Conservation (phyloP, 1,139 yeast species). For the Kluyveromyces sp. region DNA sequence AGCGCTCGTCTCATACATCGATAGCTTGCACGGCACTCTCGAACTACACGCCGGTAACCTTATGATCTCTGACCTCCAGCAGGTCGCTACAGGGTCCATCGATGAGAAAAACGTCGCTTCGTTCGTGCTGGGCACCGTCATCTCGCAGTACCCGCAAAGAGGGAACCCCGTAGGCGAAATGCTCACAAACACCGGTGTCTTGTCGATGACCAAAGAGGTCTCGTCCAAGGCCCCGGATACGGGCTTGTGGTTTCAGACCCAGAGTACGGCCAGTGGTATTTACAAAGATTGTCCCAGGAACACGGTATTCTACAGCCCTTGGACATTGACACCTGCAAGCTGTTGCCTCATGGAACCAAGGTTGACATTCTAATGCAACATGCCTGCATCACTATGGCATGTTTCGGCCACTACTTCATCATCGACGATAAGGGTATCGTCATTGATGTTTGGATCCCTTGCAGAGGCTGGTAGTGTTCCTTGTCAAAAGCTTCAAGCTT, state of each 20-base stretch:
- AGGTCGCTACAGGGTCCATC: constrained; percentile 59
- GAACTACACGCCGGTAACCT: constrained; percentile 81
- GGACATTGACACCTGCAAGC: constrained; percentile 26
- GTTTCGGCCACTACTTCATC: constrained; percentile 52
- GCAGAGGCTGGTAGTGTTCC: constrained; percentile 44
- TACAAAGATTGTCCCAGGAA: constrained; percentile 56
- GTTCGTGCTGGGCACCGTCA: constrained; percentile 53
- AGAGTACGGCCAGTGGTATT: constrained; percentile 37
- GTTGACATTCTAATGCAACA: constrained; percentile 63
- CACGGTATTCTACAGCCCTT: constrained; percentile 50
- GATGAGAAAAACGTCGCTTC: constrained; percentile 43
- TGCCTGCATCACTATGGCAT: constrained; percentile 63
- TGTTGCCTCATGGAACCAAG: constrained; percentile 47
- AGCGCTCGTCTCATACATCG: constrained; percentile 30
- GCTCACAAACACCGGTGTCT: constrained; percentile 64
- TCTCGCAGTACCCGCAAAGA: constrained; percentile 46
- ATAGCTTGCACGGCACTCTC: constrained; percentile 39
- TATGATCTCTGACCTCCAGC: constrained; percentile 67
- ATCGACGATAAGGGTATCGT: constrained; percentile 44
- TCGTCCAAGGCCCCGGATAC: constrained; percentile 39
- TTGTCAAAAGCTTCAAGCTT: background rate
- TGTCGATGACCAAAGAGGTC: constrained; percentile 59
- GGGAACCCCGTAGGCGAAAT: constrained; percentile 41
- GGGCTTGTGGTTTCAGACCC: constrained; percentile 33
- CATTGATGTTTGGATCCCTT: constrained; percentile 65